Conservation (phyloP, 176 grass and related monocot genomes). For the Cenchrus fungigraminus region DNA sequence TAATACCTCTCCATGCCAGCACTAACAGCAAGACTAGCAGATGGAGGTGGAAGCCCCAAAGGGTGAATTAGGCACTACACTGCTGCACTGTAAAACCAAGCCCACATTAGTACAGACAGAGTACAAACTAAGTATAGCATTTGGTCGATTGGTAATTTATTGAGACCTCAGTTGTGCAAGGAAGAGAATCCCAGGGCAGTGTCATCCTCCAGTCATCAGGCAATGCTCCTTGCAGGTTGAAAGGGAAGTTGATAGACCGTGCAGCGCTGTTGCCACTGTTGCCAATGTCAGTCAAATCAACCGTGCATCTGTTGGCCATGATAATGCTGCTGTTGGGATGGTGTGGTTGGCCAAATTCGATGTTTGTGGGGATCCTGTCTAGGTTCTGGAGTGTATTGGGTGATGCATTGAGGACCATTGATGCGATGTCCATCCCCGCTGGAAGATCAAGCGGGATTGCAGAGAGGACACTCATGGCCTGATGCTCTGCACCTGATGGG, state of each 20-base stretch:
- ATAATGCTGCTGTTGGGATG: conserved; percentile 37
- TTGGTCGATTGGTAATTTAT: conserved; percentile 57
- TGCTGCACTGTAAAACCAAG: conserved; percentile 38
- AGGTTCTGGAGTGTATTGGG: conserved; percentile 42
- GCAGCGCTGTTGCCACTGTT: conserved; percentile 16
- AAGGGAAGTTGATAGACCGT: conserved; percentile 53
- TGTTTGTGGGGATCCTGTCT: conserved; percentile 46
- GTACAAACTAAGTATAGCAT: conserved; percentile 52
- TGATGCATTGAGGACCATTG: conserved; percentile 73
- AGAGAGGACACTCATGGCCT: conserved; percentile 51
- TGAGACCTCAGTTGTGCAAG: conserved; percentile 67
- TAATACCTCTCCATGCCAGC: conserved; percentile 56
- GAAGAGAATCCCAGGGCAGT: conserved; percentile 68
- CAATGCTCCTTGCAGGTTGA: conserved; percentile 54
- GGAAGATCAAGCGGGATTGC: conserved; percentile 53
- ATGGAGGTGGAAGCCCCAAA: conserved; percentile 25
- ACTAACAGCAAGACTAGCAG: conserved; percentile 73
- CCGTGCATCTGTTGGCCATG: conserved; percentile 40
- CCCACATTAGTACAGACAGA: conserved; percentile 36
- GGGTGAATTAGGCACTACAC: conserved; percentile 16
- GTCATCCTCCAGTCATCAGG: conserved; percentile 78
- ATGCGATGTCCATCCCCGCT: conserved; percentile 60
- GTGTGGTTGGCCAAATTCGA: conserved; percentile 64
- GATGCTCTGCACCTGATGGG: conserved; percentile 40
- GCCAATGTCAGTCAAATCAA: conserved; percentile 35